A percentile compares a stretch with the other conserved stretches of the same genome.
phyloP scores from a whole-genome alignment of 768 basidiomycete genomes.

The Lepiota venenata region DNA sequence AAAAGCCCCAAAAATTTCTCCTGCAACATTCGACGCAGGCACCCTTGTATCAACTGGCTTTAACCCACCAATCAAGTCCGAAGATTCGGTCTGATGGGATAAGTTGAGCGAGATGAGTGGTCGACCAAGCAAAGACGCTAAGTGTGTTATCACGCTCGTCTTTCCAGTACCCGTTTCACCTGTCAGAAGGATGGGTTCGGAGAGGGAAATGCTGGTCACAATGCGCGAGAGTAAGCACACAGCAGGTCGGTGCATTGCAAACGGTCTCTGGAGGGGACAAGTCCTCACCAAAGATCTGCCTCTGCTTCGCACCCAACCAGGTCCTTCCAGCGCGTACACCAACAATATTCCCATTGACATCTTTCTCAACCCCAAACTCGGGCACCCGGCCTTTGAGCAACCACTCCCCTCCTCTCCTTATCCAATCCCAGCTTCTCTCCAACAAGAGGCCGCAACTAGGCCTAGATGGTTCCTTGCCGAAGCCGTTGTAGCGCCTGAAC shows the following conservation, averaged over 20 bases:
- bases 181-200: slow-evolving; percentile 86
- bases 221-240: slow-evolving; percentile 77
- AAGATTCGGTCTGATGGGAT: slow-evolving; percentile 94
- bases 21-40: slow-evolving; percentile 68
- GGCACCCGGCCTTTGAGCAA: slow-evolving; percentile 64
- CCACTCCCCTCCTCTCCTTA: slow-evolving; percentile 66
- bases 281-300: slow-evolving; percentile 23
- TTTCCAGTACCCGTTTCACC: slow-evolving; percentile 99
- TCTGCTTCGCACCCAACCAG: slow-evolving; percentile 46
- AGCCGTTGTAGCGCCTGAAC: slow-evolving; percentile 54
- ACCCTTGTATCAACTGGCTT: slow-evolving; percentile 91
- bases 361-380: slow-evolving; percentile 63
- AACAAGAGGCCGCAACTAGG: slow-evolving; percentile 48
- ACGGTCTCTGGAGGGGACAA: slow-evolving; percentile 53
- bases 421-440: slow-evolving; percentile 66
- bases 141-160: slow-evolving; percentile 86
- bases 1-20: slow-evolving; percentile 78
- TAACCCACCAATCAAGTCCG: slow-evolving; percentile 92
- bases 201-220: slow-evolving; percentile 62
- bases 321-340: slow-evolving; percentile 63
- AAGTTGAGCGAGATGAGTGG: slow-evolving; percentile 88
- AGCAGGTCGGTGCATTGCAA: slow-evolving; percentile 88
- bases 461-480: slow-evolving; percentile 47
- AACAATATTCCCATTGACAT: slow-evolving; percentile 56
- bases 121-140: slow-evolving; percentile 73